Evolutionary conservation across 805 yeast species (phyloP), one percentile per base, ranked within the genome.

Genomic region (Sugiyamaella smithiae): DNA sequence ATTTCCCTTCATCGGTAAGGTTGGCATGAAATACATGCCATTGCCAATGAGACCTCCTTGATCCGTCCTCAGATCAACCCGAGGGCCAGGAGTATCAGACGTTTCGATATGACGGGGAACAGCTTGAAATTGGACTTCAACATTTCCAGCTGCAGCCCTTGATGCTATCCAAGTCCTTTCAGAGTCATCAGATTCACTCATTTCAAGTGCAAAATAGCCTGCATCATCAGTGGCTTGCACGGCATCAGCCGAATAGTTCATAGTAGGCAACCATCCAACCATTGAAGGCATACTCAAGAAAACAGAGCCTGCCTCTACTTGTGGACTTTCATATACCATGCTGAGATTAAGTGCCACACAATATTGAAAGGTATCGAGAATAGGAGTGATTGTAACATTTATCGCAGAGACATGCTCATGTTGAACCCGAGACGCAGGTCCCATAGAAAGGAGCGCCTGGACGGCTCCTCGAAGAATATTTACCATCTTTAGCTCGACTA

Each of bases 381-480:
- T 29, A 3, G 33, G 33, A 29, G 8, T 7, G 33, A 29, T n/a
- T n/a, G 16, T 29, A 16, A 29, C 8, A 7, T 29, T 29, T 6
- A 29, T 16, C 6, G 7, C 4, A 7, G 33, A 16, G 14, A 29
- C 4, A 4, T 7, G 33, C 14, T 29, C 33, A 29, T 29, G 12
- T n/a, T 29, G 14, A n/a, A n/a, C 7, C 14, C 4, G 8, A n/a
- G 14, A n/a, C 8, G 33, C 3, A 16, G 33, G 8, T n/a, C 7
- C 14, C 6, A 29, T n/a, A 29, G 33, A 29, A 29, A 29, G 14
- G 6, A 29, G 7, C 14, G 14, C 33, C 7, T 29, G 33, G 4
- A 29, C 12, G 33, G 8, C 7, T 4, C 33, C 16, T 16, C 4
- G 12, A 4, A 88, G 3, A n/a, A n/a, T 3, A 6, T 3, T n/a